Evolutionary conservation across 2,329 filamentous ascomycete species (phyloP).

Genomic region (Colletotrichum gloeosporioides): DNA sequence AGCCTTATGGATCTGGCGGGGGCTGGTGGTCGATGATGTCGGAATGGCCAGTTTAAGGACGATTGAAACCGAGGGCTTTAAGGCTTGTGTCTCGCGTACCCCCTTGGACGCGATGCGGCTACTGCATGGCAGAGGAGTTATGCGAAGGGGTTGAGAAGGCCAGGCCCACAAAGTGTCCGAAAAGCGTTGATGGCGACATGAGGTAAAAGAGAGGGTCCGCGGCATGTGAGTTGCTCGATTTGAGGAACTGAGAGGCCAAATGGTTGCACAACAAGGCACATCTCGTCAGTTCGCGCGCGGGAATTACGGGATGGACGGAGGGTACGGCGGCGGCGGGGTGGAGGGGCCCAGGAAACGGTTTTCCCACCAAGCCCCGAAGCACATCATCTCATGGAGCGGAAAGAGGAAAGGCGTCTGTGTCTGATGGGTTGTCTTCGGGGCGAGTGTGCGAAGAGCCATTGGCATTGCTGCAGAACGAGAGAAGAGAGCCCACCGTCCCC

Average conservation of each 20-base stretch:
- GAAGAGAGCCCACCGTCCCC: neutral
- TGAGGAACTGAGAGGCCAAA: neutral
- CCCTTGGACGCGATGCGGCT: neutral
- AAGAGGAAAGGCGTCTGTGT: neutral
- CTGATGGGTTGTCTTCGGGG: neutral
- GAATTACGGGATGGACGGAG: slow-evolving; percentile 16
- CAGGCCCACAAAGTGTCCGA: slow-evolving; percentile 4
- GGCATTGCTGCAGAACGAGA: slow-evolving; percentile 5
- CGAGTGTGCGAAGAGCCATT: neutral
- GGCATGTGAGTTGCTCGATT: neutral
- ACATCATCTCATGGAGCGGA: neutral
- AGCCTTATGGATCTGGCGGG: neutral
- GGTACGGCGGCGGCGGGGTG: neutral
- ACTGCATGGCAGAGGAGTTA: slow-evolving; percentile 5
- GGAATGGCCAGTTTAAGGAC: neutral
- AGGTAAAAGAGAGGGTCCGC: slow-evolving; percentile 1
- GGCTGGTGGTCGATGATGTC: neutral
- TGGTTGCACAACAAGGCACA: neutral
- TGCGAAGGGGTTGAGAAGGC: neutral
- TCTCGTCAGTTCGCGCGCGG: slow-evolving; percentile 11
- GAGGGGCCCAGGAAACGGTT: neutral
- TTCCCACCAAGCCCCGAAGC: neutral
- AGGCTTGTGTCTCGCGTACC: neutral
- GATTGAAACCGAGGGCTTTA: neutral
- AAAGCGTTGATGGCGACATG: slow-evolving; percentile 10